Base-by-base conservation (phyloP, 1,284 basidiomycete species). In the Neolentinus lepideus region DNA sequence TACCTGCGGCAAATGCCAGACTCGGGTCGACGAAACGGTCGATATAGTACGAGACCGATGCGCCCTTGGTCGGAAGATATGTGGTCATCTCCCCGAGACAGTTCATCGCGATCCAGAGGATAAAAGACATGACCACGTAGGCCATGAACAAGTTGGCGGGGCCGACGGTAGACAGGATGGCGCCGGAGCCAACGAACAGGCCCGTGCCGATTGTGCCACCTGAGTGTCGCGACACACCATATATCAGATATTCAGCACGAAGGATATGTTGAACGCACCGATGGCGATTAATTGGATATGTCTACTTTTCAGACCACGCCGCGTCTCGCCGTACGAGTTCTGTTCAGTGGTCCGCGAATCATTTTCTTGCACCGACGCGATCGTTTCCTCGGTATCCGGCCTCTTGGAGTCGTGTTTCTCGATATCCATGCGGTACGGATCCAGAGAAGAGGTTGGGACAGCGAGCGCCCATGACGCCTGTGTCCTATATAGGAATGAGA, bases 71-170 rank as follows among this genome's bases (percentile, higher is more conserved):
- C 14, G 55, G 55, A 16, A 52, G 29, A 38, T 38, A 38, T 19
- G 38, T 43, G 24, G 50, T 35, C 50, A 55, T 58, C 24, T 58
- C 57, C 21, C 54, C 57, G 19, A 58, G 57, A n/a, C 31, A 43
- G 46, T 52, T 53, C 54, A 58, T 58, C 22, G 54, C 51, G 27
- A 21, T 25, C 46, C 51, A 55, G 19, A 58, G 31, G 54, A 55
- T 53, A 31, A 48, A 25, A 19, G 56, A 54, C 24, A 53, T 54
- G 21, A 59, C 52, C 10, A 53, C 46, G 51, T 58, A 60, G 19
- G 52, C 56, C 16, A 62, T 67, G 64, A 57, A 59, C 58, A 63
- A 63, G 61, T 19, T 64, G 62, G n/a, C 66, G 53, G 51, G 60
- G 11, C 58, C 58, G 19, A 56, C 56, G 6, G 52, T 57, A 66